Conservation (phyloP, 2,329 filamentous ascomycete species). For the Claviceps capensis region DNA sequence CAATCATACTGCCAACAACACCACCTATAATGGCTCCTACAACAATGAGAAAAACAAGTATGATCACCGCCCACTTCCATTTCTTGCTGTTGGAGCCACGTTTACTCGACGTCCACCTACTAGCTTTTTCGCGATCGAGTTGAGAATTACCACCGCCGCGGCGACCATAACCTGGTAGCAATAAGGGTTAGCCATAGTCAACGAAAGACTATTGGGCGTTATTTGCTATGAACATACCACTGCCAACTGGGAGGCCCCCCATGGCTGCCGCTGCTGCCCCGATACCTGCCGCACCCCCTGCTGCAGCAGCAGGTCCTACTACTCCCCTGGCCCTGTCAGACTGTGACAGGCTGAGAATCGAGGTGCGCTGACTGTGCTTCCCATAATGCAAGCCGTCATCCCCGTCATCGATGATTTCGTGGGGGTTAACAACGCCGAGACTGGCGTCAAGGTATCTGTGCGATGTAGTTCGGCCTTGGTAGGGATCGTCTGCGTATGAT, state of each 20-base stretch:
- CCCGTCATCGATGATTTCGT: conserved; percentile 73
- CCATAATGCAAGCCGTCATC: conserved; percentile 63
- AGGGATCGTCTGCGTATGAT: conserved; percentile 50
- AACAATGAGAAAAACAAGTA: conserved; percentile 50
- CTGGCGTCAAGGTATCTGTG: conserved; percentile 29
- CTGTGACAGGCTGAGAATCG: conserved; percentile 44
- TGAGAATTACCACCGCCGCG: conserved; percentile 2
- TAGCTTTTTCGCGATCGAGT: conserved; percentile 8
- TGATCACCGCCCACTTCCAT: conserved; percentile 55
- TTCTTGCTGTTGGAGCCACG: conserved; percentile 45
- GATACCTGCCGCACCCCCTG: conserved; percentile 29
- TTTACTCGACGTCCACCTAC: conserved; percentile 19
- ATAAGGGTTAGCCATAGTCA: not conserved
- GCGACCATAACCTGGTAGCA: not conserved
- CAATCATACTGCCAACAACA: conserved; percentile 57
- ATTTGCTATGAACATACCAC: conserved; percentile 9
- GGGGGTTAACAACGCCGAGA: conserved; percentile 56
- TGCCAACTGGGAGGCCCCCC: conserved; percentile 14
- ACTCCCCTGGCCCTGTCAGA: conserved; percentile 20
- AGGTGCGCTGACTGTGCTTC: conserved; percentile 31
- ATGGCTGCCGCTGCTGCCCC: conserved; percentile 18
- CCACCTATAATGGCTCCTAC: conserved; percentile 60
- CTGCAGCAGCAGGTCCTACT: conserved; percentile 27
- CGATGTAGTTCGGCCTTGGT: conserved; percentile 30
- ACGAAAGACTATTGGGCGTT: not conserved